Conservation (phyloP, 1,284 basidiomycete species). For the Moesziomyces sp. region DNA sequence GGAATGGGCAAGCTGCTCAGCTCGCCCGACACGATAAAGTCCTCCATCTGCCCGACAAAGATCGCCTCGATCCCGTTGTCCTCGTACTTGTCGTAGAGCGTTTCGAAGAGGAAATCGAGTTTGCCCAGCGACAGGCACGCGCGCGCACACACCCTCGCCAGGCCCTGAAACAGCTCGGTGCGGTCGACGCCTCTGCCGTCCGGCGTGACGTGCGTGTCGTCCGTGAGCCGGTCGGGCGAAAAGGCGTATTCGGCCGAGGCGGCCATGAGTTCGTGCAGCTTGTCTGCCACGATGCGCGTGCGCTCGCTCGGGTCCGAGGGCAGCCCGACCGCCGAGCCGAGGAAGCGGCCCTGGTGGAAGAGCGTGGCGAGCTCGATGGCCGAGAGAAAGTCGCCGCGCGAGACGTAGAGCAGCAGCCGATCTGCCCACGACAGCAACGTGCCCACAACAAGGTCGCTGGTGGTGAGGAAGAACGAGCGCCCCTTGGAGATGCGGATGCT, state of each 20-base stretch:
- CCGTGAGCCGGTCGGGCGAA: constrained; percentile 90
- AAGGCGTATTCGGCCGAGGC: constrained; percentile 91
- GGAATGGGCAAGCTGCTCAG: constrained; percentile 81
- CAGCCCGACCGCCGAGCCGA: constrained; percentile 88
- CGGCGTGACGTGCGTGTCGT: constrained; percentile 82
- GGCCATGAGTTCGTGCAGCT: constrained; percentile 82
- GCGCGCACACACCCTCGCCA: constrained; percentile 82
- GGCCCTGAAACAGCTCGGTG: constrained; percentile 85
- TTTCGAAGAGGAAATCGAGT: constrained; percentile 84
- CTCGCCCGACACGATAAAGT: constrained; percentile 80
- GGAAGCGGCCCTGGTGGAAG: constrained; percentile 83
- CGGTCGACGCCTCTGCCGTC: constrained; percentile 92
- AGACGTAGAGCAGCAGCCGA: constrained; percentile 83
- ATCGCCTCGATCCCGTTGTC: constrained; percentile 86
- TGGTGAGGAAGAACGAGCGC: constrained; percentile 82
- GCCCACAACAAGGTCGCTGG: constrained; percentile 78
- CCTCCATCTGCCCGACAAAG: constrained; percentile 84
- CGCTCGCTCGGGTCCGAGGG: constrained; percentile 76
- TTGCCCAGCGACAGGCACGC: constrained; percentile 85
- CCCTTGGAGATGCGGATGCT: constrained; percentile 86
- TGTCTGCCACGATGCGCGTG: constrained; percentile 77
- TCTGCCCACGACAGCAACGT: constrained; percentile 95
- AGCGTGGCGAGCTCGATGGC: constrained; percentile 87
- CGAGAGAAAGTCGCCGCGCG: constrained; percentile 85
- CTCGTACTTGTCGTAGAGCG: constrained; percentile 89